phyloP scores from a whole-genome alignment of 768 basidiomycete species.

The Coprinopsis strossmayeri region DNA sequence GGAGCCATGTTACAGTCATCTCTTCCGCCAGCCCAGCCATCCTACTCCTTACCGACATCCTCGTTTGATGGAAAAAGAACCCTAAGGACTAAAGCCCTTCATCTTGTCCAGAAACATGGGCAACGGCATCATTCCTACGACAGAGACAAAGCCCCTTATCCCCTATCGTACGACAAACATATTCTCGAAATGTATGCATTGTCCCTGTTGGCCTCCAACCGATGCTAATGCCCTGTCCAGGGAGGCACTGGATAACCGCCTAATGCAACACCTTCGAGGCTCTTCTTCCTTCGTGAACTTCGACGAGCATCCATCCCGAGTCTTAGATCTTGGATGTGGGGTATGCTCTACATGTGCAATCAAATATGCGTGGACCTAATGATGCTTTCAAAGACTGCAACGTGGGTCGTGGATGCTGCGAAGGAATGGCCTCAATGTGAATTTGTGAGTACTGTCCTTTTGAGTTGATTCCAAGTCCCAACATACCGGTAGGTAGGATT shows the following conservation, averaged over 20 bases:
- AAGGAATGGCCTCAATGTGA: conserved; percentile 61
- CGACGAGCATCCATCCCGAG: conserved; percentile 41
- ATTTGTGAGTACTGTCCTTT: conserved; percentile 39
- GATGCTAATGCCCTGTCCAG: conserved; percentile 22
- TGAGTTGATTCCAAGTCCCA: not conserved
- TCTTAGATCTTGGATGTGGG: conserved; percentile 69
- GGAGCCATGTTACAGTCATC: not conserved
- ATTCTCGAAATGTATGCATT: conserved; percentile 60
- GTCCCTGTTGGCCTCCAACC: not conserved
- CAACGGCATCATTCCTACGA: conserved; percentile 62
- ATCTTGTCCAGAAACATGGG: conserved; percentile 55
- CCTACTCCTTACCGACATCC: conserved; percentile 16
- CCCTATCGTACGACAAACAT: conserved; percentile 61
- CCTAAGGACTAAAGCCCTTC: conserved; percentile 44
- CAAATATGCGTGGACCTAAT: not conserved
- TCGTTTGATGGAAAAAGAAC: conserved; percentile 31
- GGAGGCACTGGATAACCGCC: conserved; percentile 48
- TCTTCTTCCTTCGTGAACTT: conserved; percentile 61
- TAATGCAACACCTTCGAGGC: conserved; percentile 40
- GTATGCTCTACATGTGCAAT: conserved; percentile 30
- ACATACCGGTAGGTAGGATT: conserved; percentile 56
- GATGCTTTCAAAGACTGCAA: conserved; percentile 41
- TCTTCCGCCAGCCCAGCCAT: not conserved
- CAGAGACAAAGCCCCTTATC: conserved; percentile 75
- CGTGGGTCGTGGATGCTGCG: conserved; percentile 69